Base-by-base conservation (phyloP, 257 asterid species). In the Linaria vulgaris region DNA sequence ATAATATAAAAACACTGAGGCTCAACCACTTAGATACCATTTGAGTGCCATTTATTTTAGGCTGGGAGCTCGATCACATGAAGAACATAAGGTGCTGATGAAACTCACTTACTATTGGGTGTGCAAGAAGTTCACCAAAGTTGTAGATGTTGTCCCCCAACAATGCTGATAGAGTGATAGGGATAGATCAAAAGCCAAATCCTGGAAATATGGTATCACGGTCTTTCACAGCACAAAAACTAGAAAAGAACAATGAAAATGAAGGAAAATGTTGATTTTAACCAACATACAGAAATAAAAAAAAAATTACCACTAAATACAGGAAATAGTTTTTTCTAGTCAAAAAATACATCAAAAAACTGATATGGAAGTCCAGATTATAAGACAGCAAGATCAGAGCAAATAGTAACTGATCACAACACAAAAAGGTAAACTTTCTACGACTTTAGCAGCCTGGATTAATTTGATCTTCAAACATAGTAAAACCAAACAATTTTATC, bases 71-170 rank as follows among this genome's bases (percentile, higher is more conserved):
- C n/a, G n/a, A n/a, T 6, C 15, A 38, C 8, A 38, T 9, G 64
- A 73, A 73, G 56, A 68, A 68, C 59, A 17, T 15, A 56, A 56
- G 9, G 31, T 17, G 46, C 21, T 30, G 37, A 27, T 22, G 30
- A 41, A 37, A 47, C 37, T 61, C 21, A 79, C 97, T 85, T 82
- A 90, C 97, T 72, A 90, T 88, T 57, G 96, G 97, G 79, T 90
- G 97, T 12, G 97, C 95, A 76, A 90, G 96, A 56, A 90, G 83
- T 79, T 90, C 97, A n/a, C 96, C 96, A 48, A 90, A 90, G 82
- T 90, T 90, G 91, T 88, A 90, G 70, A 90, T 85, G 79, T 90
- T 90, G 12, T 90, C 97, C 72, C 97, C 97, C 82, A 90, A 80
- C 74, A 90, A 74, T 15, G 97, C 97, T n/a, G n/a, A n/a, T n/a